phyloP scores from a whole-genome alignment of 108 stramenopile species.

The Nannochloropsis salina region DNA sequence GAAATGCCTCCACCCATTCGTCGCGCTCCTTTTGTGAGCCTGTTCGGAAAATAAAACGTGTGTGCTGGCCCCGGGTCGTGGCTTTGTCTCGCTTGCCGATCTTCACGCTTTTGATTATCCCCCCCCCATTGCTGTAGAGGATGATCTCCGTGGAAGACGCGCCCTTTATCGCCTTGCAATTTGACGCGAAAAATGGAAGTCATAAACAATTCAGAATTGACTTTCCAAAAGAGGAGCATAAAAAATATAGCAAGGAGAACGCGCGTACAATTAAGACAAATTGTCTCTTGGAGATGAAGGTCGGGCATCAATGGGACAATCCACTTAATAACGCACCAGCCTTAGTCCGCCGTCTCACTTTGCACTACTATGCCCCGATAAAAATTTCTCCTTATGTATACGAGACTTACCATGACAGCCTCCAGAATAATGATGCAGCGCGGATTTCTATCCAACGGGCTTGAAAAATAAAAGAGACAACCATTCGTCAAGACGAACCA shows the following conservation, averaged over 20 bases:
- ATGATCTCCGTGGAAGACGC: conserved; percentile 28
- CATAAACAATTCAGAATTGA: not conserved
- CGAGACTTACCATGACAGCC: conserved; percentile 27
- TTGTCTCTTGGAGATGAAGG: conserved; percentile 9
- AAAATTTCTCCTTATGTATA: not conserved
- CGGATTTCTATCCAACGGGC: conserved; percentile 36
- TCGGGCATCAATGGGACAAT: not conserved
- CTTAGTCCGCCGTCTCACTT: not conserved
- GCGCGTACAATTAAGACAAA: not conserved
- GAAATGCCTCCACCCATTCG: conserved; percentile 31
- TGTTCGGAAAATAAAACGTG: conserved; percentile 32
- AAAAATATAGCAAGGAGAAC: not conserved
- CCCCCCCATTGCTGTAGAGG: conserved; percentile 25
- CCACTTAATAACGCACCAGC: not conserved
- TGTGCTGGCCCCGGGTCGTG: not conserved
- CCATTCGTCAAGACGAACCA: conserved; percentile 53
- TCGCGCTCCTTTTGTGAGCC: conserved; percentile 27
- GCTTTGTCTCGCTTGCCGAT: not conserved
- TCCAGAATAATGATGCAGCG: conserved; percentile 51
- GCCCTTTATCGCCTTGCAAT: conserved; percentile 31
- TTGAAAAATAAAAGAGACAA: conserved; percentile 49
- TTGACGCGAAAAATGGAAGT: not conserved
- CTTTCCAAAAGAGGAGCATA: not conserved
- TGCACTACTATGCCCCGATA: not conserved
- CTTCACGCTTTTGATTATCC: conserved; percentile 2